phyloP scores from a whole-genome alignment of 306 rosid species.

The Medicago truncatula region MtrunA17r5.0-ANR NC_053049.1:37337001-37337500 shows the following conservation, averaged over 20 bases:
- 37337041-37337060: constrained; percentile 32
- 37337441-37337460: constrained; percentile 31
- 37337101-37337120: neutral
- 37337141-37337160: constrained; percentile 17
- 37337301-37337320: constrained; percentile 47
- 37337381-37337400: constrained; percentile 23
- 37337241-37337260: constrained; percentile 23
- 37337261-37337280: constrained; percentile 31
- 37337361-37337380: constrained; percentile 22
- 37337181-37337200: neutral
- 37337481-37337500: constrained; percentile 23
- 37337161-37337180: neutral
- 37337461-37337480: no score
- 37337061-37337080: constrained; percentile 31
- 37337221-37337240: constrained; percentile 36
- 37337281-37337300: constrained; percentile 39
- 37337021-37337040: constrained; percentile 35
- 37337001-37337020: constrained; percentile 1
- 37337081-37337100: neutral
- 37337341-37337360: constrained; percentile 26
- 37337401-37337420: constrained; percentile 34
- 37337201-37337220: neutral
- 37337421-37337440: constrained; percentile 40
- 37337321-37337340: constrained; percentile 39
- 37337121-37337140: constrained; percentile 21